These are phyloP conservation scores for Eucalyptus marginata DNA, from an alignment of 345 rosid genomes.

Conservation along the genomic window DNA sequence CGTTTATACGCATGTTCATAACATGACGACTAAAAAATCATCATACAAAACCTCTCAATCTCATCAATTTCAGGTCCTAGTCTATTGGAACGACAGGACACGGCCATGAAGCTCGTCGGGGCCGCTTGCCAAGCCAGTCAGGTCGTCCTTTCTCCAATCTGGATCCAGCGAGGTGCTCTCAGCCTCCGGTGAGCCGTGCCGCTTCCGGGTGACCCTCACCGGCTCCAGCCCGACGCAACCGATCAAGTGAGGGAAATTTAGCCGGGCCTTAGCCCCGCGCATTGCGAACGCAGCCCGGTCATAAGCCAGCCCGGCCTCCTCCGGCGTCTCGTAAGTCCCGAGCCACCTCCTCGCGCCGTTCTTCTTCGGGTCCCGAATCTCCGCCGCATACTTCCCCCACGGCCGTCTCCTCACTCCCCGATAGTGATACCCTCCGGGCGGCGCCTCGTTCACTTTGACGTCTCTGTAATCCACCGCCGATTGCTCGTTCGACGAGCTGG, in stretches of 20 bases:
- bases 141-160: neutral
- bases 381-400: slow-evolving; percentile 77
- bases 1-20: neutral
- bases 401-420: slow-evolving; percentile 24
- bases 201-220: neutral
- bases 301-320: slow-evolving; percentile 24
- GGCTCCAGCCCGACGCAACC: neutral
- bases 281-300: neutral
- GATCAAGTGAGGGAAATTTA: neutral
- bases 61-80: neutral
- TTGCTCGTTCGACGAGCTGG: neutral
- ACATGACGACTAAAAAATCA: neutral
- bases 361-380: slow-evolving; percentile 63
- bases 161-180: neutral
- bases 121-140: neutral
- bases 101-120: neutral
- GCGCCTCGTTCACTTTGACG: neutral
- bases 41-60: neutral
- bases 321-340: slow-evolving; percentile 50
- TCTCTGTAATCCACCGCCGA: neutral
- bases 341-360: slow-evolving; percentile 64
- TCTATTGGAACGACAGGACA: neutral
- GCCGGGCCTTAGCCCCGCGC: slow-evolving; percentile 2
- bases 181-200: neutral
- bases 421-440: neutral